These are phyloP conservation scores for Saccharomycopsis synnaedendra DNA, from an alignment of 805 yeast genomes.

Conservation along the genomic window DNA sequence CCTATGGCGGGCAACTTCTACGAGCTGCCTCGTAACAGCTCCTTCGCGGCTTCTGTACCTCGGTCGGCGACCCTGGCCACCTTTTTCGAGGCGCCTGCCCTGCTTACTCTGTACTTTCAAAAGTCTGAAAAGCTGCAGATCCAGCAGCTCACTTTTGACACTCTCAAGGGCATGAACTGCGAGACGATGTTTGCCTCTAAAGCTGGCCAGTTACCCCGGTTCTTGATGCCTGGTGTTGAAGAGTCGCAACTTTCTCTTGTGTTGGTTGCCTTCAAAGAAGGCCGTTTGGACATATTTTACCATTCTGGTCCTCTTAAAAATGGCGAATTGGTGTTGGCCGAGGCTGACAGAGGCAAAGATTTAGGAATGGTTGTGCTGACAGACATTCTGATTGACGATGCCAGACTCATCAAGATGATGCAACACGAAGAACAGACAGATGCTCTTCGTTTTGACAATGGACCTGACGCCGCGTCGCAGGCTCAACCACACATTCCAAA, in stretches of 20 bases:
- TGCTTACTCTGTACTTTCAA: slow-evolving; percentile 9
- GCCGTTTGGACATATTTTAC: slow-evolving; percentile 69
- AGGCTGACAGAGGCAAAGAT: slow-evolving; percentile 76
- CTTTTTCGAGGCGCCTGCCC: not conserved
- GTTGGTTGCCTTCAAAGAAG: slow-evolving; percentile 67
- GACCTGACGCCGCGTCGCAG: slow-evolving; percentile 9
- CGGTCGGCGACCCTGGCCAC: not conserved
- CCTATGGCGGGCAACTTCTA: slow-evolving; percentile 4
- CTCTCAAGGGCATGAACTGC: slow-evolving; percentile 17
- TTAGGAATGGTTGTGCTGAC: slow-evolving; percentile 54
- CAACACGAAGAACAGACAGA: slow-evolving; percentile 66
- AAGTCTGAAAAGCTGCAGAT: slow-evolving; percentile 5
- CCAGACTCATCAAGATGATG: slow-evolving; percentile 50
- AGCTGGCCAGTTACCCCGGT: slow-evolving; percentile 14
- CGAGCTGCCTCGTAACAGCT: not conserved
- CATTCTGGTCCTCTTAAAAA: slow-evolving; percentile 26
- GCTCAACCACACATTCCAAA: slow-evolving; percentile 58
- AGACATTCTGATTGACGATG: slow-evolving; percentile 52
- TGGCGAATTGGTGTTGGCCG: slow-evolving; percentile 70
- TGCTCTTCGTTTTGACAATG: slow-evolving; percentile 32
- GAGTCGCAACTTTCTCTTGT: slow-evolving; percentile 28
- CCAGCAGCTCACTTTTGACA: slow-evolving; percentile 11
- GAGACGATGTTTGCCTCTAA: slow-evolving; percentile 19
- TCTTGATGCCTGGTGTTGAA: slow-evolving; percentile 13
- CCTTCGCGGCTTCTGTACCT: slow-evolving; percentile 3